Base-by-base conservation (phyloP, 345 rosid genomes). In the Mangifera indica region DNA sequence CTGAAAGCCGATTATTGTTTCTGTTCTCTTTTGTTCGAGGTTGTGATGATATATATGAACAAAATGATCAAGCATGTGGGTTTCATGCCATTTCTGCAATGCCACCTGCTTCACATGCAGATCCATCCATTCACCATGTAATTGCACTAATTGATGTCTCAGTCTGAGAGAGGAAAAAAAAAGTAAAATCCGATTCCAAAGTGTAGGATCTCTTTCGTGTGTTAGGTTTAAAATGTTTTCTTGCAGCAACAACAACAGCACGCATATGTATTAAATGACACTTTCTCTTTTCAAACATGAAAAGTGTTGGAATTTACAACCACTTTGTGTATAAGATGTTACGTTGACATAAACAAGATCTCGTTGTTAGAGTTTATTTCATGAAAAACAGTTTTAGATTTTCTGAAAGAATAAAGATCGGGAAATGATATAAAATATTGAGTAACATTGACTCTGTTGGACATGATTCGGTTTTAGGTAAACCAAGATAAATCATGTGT, bases 111-210 rank as follows among this genome's bases (percentile, higher is more conserved):
- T 70, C 71, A 75, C 64, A 53, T 53, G 77, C 69, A 69, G 7
- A 37, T 57, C 75, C 71, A 71, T 70, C 71, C 52, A 67, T 77
- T 68, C 72, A 29, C 17, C 69, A 46, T 40, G 72, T 54, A 75
- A 64, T 69, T 67, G 77, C 77, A 76, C 18, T 60, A 53, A 82
- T 71, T 71, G 75, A 67, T 64, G 63, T 58, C 70, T 44, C 66
- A 60, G 32, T 62, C 15, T 0, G 8, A 6, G 69, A 65, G 25
- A 66, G 22, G 0, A 3, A 3, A 29, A 29, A 29, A 29, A 29
- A 29, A 29, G 32, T 1, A 29, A 29, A 29, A 51, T 24, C 12
- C n/a, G 2, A 1, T 60, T 64, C 21, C 51, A 17, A 54, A 25
- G 53, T 7, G 42, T 17, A 18, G 42, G 13, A 59, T 60, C 20